These are phyloP conservation scores for Ophiostoma pallidulum DNA, from an alignment of 2,329 filamentous ascomycete species.

Conservation along the genomic window DNA sequence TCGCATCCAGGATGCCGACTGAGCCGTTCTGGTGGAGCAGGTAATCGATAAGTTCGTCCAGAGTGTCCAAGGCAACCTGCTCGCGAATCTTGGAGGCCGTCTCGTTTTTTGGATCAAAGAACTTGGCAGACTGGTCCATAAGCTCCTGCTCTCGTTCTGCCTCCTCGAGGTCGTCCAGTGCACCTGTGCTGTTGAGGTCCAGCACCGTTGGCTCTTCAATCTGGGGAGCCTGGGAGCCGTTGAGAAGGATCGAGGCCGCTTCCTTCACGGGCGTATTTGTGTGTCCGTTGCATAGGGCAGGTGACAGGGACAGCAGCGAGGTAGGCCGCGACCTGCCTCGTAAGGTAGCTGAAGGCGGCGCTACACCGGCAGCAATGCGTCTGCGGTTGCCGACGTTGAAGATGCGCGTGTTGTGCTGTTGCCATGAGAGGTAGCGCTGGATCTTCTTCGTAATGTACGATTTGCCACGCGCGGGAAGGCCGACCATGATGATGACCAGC, in stretches of 20 bases:
- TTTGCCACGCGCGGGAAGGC: constrained; percentile 87
- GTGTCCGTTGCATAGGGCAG: background rate
- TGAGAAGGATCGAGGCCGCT: constrained; percentile 49
- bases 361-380: constrained; percentile 61
- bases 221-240: constrained; percentile 35
- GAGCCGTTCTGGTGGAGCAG: constrained; percentile 73
- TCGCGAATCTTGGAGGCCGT: constrained; percentile 76
- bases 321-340: constrained; percentile 7
- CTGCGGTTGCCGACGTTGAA: constrained; percentile 96
- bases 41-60: constrained; percentile 88
- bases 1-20: constrained; percentile 92
- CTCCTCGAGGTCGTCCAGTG: background rate
- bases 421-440: constrained; percentile 89
- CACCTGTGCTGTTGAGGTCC: constrained; percentile 25
- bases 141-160: constrained; percentile 27
- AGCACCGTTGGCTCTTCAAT: constrained; percentile 31
- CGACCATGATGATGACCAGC: constrained; percentile 97
- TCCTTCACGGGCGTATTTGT: constrained; percentile 40
- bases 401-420: constrained; percentile 89
- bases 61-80: constrained; percentile 81
- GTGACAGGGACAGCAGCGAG: constrained; percentile 14
- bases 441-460: constrained; percentile 99
- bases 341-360: constrained; percentile 24
- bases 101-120: constrained; percentile 87
- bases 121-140: constrained; percentile 82